phyloP scores from a whole-genome alignment of 495 filamentous ascomycete genomes.

The Talaromyces thailandensis region DNA sequence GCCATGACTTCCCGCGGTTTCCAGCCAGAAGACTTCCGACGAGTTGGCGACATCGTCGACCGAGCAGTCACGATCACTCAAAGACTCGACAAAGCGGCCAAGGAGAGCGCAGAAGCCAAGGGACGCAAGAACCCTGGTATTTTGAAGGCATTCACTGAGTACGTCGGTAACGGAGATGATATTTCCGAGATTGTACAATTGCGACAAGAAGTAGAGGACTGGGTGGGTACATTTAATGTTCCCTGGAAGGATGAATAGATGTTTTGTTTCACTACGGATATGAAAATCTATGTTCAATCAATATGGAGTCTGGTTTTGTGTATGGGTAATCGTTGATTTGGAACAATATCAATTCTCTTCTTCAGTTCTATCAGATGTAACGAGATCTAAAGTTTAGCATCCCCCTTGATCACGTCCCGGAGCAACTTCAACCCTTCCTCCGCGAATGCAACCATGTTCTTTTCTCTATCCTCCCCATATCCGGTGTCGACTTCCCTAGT shows the following conservation, averaged over 20 bases:
- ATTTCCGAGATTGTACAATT: slow-evolving; percentile 80
- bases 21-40: slow-evolving; percentile 86
- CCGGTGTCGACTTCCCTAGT: slow-evolving; percentile 47
- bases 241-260: slow-evolving; percentile 60
- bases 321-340: neutral
- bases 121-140: slow-evolving; percentile 67
- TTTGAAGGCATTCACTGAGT: slow-evolving; percentile 79
- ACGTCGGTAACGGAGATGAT: slow-evolving; percentile 72
- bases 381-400: slow-evolving; percentile 28
- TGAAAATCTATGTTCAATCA: neutral
- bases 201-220: slow-evolving; percentile 84
- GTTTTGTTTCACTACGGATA: neutral
- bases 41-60: slow-evolving; percentile 84
- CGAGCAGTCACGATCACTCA: slow-evolving; percentile 56
- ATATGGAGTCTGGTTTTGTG: neutral
- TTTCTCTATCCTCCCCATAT: slow-evolving; percentile 38
- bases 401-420: slow-evolving; percentile 44
- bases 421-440: slow-evolving; percentile 45
- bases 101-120: slow-evolving; percentile 64
- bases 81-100: slow-evolving; percentile 69
- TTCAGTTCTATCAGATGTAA: slow-evolving; percentile 1
- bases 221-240: slow-evolving; percentile 86
- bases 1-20: slow-evolving; percentile 96
- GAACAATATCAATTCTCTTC: neutral
- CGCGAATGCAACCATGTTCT: slow-evolving; percentile 55